Conservation (phyloP, 73 alveolate species). For the Breviolum minutum region DNA sequence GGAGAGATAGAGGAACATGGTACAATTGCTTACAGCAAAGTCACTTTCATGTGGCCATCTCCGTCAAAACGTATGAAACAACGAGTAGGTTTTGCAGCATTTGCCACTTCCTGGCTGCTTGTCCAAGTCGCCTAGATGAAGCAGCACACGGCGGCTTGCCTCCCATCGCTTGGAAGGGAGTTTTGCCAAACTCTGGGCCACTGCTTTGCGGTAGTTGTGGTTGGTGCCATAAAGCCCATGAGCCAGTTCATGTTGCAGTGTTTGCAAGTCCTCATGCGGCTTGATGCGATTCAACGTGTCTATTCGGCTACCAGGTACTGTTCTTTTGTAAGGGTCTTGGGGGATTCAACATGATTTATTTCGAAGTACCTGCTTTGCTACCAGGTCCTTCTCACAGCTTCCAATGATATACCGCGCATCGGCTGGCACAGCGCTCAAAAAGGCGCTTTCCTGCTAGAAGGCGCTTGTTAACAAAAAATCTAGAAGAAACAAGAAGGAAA, state of each 20-base stretch:
- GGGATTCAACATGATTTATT: not conserved
- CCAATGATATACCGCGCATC: conserved; percentile 46
- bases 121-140: not conserved
- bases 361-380: not conserved
- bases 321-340: no score
- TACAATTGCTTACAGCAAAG: no score
- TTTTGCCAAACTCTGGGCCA: conserved; percentile 36
- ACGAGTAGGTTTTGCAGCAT: no score
- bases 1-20: no score
- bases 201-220: conserved; percentile 35
- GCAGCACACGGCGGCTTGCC: conserved; percentile 40
- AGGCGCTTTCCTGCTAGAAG: conserved; percentile 34
- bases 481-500: not conserved
- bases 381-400: conserved; percentile 79
- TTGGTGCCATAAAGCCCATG: conserved; percentile 90
- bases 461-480: not conserved
- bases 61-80: no score
- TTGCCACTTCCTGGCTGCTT: not conserved
- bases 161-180: conserved; percentile 23
- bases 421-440: not conserved
- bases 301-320: not conserved
- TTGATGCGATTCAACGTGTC: not conserved
- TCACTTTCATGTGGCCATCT: no score
- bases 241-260: conserved; percentile 86
- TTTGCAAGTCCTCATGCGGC: conserved; percentile 14